phyloP scores from a whole-genome alignment of 495 filamentous ascomycete species.

The Neurospora sp. region DNA sequence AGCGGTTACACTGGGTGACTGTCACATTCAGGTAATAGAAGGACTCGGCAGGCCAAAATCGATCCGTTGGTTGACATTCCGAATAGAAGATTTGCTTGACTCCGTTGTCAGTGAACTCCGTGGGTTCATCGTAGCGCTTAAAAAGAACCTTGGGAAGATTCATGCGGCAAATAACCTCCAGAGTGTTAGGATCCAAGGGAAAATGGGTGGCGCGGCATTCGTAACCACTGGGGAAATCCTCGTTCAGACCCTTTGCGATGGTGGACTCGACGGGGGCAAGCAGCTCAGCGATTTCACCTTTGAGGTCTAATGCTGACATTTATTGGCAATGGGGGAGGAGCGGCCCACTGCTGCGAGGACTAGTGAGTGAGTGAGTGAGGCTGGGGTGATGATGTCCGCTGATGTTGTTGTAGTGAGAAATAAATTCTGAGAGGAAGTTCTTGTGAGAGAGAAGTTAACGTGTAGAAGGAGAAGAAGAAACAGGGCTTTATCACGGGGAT shows the following conservation, averaged over 20 bases:
- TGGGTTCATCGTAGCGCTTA: accelerated
- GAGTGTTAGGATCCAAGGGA: not conserved
- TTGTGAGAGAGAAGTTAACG: not conserved
- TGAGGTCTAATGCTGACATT: not conserved
- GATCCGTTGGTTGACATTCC: not conserved
- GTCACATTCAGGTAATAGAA: not conserved
- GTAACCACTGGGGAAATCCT: not conserved
- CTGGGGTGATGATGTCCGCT: not conserved
- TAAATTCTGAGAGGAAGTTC: not conserved
- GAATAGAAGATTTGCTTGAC: not conserved
- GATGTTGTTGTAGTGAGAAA: not conserved
- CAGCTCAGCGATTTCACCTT: not conserved
- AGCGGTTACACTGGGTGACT: not conserved
- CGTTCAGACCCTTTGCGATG: not conserved
- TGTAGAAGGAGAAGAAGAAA: not conserved
- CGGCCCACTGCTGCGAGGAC: not conserved
- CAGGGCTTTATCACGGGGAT: not conserved
- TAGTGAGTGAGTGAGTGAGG: not conserved
- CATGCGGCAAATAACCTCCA: not conserved
- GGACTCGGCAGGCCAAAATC: not conserved
- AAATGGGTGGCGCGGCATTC: not conserved
- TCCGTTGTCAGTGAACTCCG: not conserved
- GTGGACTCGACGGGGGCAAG: not conserved
- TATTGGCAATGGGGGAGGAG: not conserved
- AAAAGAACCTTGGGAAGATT: not conserved